These are phyloP conservation scores for Termitomyces sp. DNA, from an alignment of 768 basidiomycete genomes.

Conservation along the genomic window DNA sequence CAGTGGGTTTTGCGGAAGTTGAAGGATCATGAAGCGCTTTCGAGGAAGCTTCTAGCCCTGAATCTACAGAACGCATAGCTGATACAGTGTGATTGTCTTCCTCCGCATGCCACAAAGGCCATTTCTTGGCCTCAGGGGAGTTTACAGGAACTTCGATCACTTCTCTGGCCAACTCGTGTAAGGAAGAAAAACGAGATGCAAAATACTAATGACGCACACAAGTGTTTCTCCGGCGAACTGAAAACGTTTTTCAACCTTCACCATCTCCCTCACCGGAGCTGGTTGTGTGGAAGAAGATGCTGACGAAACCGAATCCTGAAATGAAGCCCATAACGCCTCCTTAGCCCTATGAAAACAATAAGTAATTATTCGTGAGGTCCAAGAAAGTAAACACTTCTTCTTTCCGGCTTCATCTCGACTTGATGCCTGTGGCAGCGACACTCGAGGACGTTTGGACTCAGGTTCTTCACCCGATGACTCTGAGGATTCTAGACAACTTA, in stretches of 20 bases:
- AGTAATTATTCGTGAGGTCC: neutral
- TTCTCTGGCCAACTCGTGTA: constrained; percentile 42
- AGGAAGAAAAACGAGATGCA: neutral
- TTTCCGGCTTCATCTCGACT: constrained; percentile 32
- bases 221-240: constrained; percentile 75
- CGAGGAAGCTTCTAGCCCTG: constrained; percentile 1
- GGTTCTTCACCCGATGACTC: constrained; percentile 34
- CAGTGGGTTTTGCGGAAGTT: constrained; percentile 18
- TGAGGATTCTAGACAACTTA: constrained; percentile 21
- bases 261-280: constrained; percentile 28
- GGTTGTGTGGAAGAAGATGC: constrained; percentile 17
- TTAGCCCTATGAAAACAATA: constrained; percentile 38
- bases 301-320: constrained; percentile 54
- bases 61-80: neutral
- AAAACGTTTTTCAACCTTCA: constrained; percentile 67
- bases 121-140: constrained; percentile 71
- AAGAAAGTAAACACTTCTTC: constrained; percentile 33
- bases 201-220: constrained; percentile 39
- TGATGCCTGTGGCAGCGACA: constrained; percentile 16
- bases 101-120: constrained; percentile 48
- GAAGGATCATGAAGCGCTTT: constrained; percentile 5
- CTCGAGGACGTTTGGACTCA: constrained; percentile 28
- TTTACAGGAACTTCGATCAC: constrained; percentile 67
- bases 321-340: constrained; percentile 60
- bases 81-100: constrained; percentile 1